Conservation (phyloP, 192 early-diverging fungal genomes). For the Entophlyctis luteolus region DNA sequence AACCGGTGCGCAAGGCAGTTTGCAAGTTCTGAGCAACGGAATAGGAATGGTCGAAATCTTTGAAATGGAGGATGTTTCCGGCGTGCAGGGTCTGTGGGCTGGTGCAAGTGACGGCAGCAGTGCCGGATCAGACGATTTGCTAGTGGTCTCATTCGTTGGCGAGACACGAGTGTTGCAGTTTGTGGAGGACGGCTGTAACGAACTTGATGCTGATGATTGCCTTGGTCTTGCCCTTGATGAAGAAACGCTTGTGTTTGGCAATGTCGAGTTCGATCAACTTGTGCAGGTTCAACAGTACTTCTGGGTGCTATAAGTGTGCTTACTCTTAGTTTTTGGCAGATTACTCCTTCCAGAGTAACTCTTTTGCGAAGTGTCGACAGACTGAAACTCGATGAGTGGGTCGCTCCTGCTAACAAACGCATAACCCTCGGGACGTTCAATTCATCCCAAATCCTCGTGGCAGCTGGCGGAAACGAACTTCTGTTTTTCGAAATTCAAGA, state of each 20-base stretch:
- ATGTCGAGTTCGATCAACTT: constrained; percentile 42
- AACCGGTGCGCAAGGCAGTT: constrained; percentile 60
- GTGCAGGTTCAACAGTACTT: constrained; percentile 52
- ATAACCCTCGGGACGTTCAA: constrained; percentile 62
- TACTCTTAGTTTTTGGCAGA: constrained; percentile 26
- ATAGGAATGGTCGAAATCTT: constrained; percentile 74
- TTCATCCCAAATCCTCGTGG: constrained; percentile 53
- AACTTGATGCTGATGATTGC: constrained; percentile 26
- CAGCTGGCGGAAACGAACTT: constrained; percentile 50
- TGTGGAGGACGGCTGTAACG: constrained; percentile 46
- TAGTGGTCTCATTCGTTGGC: constrained; percentile 61
- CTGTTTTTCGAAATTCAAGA: constrained; percentile 55
- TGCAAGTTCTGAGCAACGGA: constrained; percentile 83
- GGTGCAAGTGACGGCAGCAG: constrained; percentile 49
- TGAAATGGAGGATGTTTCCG: constrained; percentile 53
- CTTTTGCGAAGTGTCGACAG: constrained; percentile 24
- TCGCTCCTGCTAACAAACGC: constrained; percentile 27
- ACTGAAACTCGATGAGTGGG: constrained; percentile 49
- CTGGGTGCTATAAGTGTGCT: background rate
- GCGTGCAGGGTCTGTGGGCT: constrained; percentile 74
- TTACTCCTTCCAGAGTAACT: constrained; percentile 40
- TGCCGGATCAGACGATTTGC: constrained; percentile 32
- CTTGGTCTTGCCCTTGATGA: constrained; percentile 30
- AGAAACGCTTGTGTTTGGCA: constrained; percentile 45
- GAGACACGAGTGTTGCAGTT: constrained; percentile 59